Base-by-base conservation (phyloP, 208 protist genomes). In the Leishmania guyanensis region DNA sequence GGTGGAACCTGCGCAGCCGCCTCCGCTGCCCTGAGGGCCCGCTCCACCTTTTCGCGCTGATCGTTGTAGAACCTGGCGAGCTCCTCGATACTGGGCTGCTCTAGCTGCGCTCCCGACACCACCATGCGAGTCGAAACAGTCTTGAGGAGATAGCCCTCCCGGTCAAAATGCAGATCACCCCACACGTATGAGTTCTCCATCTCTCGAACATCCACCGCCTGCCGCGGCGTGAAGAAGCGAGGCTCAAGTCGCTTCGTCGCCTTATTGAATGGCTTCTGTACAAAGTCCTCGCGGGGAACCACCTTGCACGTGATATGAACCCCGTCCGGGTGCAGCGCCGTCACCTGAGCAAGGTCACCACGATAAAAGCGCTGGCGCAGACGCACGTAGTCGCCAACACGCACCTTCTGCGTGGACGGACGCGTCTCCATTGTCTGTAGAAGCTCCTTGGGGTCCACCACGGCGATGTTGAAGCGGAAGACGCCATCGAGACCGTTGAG, bases 401-500 rank as follows among this genome's bases (percentile, higher is more conserved):
- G 92, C 26, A 97, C 68, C 58, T 93, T 92, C 60, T 94, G 90
- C 56, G 74, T 83, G 16, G 87, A 90, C 56, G 88, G 88, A 65
- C 92, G 91, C 36, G 88, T 87, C 85, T 98, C 92, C 90, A 98
- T 91, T 88, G 96, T 95, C 81, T 98, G 92, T 86, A 98, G 89
- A 84, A 98, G 82, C 79, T 98, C 92, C 26, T 86, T 88, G 9
- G 94, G 93, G 60, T 96, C 89, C 29, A 98, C 94, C 39, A 95
- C 86, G 68, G 91, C 90, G 77, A 98, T 97, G 56, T 95, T 93
- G 79, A 90, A 94, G 36, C 94, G 91, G 78, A 97, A 97, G 22
- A 96, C 65, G 58, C 94, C 93, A 69, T 94, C 92, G 43, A 98
- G 84, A 9, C 96, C 96, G 79, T 93, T 95, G 48, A 98, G 78